Evolutionary conservation across 2,329 filamentous ascomycete species (phyloP), one percentile per base, ranked within the genome.

Genomic region (Monosporascus sp.): DNA sequence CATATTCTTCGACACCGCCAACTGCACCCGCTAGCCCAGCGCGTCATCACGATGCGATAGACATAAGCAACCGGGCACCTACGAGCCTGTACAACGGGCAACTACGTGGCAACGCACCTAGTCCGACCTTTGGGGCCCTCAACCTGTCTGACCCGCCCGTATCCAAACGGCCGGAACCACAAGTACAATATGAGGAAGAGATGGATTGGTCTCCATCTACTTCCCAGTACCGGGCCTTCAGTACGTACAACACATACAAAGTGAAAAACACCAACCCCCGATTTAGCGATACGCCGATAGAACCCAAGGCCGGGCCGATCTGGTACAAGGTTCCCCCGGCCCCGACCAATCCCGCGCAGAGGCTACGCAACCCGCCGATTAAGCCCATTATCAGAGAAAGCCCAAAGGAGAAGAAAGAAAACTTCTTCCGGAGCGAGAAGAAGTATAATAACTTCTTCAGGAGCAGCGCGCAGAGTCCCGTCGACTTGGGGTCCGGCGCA

Each of bases 131-230:
- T 49, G 52, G 55, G 17, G 57, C 59, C 36, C 48, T 66, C 20
- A 53, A 49, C 46, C 54, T 64, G 14, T 60, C 61, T 7, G 60
- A 61, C 31, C 48, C 54, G 22, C 47, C 52, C 7, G 41, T 22
- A 51, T 24, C 61, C 51, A 47, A 43, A n/a, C 37, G 49, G 27
- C 57, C 46, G 11, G 45, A 61, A 37, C 55, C 60, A 37, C 56
- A 64, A 22, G 50, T 57, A 1, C 69, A 73, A 8, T 73, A 78
- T 53, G 73, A 73, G 1, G 81, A 87, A 40, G 79, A 80, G 52
- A 91, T 92, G 88, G 88, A 91, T 63, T 90, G 87, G 84, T 81
- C 84, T 2, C 85, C 86, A 1, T 83, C 83, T 0, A 72, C 74
- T 52, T 77, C 78, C n/a, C 72, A 74, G 48, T 72, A 84, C 55